These are phyloP conservation scores for Rhizoclosmatium globosum DNA, from an alignment of 192 early-diverging fungal genomes.

Conservation along the genomic window DNA sequence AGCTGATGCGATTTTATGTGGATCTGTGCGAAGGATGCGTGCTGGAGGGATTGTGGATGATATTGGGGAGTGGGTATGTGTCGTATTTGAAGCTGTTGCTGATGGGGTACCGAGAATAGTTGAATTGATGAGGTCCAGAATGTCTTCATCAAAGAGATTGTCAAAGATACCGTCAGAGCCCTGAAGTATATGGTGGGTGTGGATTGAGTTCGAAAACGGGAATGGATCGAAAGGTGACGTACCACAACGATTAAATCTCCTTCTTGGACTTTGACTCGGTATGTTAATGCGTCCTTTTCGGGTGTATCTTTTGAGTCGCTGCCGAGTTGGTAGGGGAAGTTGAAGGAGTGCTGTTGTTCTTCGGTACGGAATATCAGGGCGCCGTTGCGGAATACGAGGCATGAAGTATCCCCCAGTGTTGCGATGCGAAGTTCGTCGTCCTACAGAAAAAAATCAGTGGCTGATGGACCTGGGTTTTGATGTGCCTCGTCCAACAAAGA, in stretches of 20 bases:
- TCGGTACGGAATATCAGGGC: slow-evolving; percentile 92
- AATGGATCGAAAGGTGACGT: too few relatives aligned
- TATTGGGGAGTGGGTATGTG: neutral
- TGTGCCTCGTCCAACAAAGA: too few relatives aligned
- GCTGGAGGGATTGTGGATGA: slow-evolving; percentile 14
- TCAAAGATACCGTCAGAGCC: slow-evolving; percentile 97
- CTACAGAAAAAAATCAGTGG: slow-evolving; percentile 28
- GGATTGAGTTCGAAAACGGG: too few relatives aligned
- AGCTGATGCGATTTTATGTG: slow-evolving; percentile 79
- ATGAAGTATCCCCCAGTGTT: slow-evolving; percentile 94
- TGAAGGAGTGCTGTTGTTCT: slow-evolving; percentile 99
- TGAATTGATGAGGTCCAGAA: slow-evolving; percentile 80
- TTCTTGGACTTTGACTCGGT: slow-evolving; percentile 83
- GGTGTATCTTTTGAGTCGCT: slow-evolving; percentile 84
- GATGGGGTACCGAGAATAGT: slow-evolving; percentile 9
- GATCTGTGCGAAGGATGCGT: slow-evolving; percentile 56
- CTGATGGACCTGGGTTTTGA: too few relatives aligned
- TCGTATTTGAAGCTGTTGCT: neutral
- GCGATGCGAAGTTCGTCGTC: slow-evolving; percentile 94
- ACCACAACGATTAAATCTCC: slow-evolving; percentile 90
- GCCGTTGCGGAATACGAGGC: slow-evolving; percentile 86
- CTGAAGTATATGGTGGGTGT: too few relatives aligned
- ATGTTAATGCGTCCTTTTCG: slow-evolving; percentile 79
- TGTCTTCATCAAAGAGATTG: slow-evolving; percentile 98
- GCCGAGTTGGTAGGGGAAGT: slow-evolving; percentile 96